These are phyloP conservation scores for Saprolegnia parasitica DNA, from an alignment of 352 stramenopile species.

Conservation along the genomic window DNA sequence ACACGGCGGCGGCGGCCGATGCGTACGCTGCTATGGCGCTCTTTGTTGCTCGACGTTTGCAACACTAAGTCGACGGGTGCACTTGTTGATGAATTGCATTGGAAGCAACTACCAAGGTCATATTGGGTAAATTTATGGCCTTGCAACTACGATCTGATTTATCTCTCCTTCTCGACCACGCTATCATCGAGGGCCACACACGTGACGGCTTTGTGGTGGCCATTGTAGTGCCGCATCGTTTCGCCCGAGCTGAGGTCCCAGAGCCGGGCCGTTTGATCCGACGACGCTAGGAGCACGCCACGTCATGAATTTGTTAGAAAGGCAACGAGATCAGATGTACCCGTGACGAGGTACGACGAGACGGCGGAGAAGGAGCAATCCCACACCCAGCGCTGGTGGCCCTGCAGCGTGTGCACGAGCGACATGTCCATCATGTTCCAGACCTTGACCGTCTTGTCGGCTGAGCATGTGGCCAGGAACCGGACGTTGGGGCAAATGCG, in stretches of 20 bases:
- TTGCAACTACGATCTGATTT: no score
- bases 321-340: constrained; percentile 27
- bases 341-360: constrained; percentile 96
- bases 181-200: constrained; percentile 85
- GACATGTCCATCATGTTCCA: constrained; percentile 60
- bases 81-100: background rate
- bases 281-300: constrained; percentile 57
- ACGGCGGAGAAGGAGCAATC: constrained; percentile 97
- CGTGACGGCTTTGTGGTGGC: constrained; percentile 88
- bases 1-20: background rate
- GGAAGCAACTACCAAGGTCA: no score
- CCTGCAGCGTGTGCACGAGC: constrained; percentile 74
- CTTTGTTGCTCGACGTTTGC: background rate
- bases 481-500: constrained; percentile 82
- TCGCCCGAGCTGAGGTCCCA: constrained; percentile 94
- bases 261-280: constrained; percentile 93
- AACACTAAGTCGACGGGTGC: no score
- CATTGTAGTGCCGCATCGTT: constrained; percentile 83
- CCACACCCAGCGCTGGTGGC: constrained; percentile 97
- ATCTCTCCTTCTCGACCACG: constrained; percentile 39
- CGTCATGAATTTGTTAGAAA: background rate
- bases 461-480: constrained; percentile 89
- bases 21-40: background rate
- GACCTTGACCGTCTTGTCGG: constrained; percentile 91
- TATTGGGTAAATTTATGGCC: no score